Percentiles rank a stretch among this genome's conserved stretches.
These are phyloP conservation scores for Dunaliella primolecta DNA, from an alignment of 139 green algal genomes.

Conservation along the genomic window DNA sequence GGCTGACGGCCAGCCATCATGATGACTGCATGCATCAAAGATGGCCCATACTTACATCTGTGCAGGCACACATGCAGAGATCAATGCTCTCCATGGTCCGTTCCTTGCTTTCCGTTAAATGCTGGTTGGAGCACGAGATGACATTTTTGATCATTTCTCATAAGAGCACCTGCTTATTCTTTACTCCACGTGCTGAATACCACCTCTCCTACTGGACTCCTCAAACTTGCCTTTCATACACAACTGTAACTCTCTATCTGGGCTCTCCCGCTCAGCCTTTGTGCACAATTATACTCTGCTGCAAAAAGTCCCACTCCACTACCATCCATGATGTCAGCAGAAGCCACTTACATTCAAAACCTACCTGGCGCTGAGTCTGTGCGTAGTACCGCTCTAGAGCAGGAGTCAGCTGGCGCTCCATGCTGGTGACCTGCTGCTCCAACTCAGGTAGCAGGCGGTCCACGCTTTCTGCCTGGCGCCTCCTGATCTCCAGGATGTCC, in stretches of 20 bases:
- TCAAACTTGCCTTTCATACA: neutral
- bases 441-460: neutral
- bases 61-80: no score
- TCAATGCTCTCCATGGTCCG: no score
- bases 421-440: constrained; percentile 12
- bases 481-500: neutral
- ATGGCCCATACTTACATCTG: no score
- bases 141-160: no score
- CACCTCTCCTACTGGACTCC: neutral
- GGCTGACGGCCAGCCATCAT: no score
- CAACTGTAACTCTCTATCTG: neutral
- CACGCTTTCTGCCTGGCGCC: no score
- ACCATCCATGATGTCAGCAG: no score
- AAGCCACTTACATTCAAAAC: neutral
- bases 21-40: no score
- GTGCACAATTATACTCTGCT: neutral
- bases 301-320: neutral
- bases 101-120: no score
- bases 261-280: neutral
- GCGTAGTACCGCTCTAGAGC: constrained; percentile 19
- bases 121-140: no score
- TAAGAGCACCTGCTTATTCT: no score
- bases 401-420: constrained; percentile 24
- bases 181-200: neutral
- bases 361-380: neutral